Percentiles rank a stretch among this genome's conserved stretches.
These are phyloP conservation scores for Fusarium chuoi DNA, from an alignment of 2,329 filamentous ascomycete species.

Conservation along the genomic window DNA sequence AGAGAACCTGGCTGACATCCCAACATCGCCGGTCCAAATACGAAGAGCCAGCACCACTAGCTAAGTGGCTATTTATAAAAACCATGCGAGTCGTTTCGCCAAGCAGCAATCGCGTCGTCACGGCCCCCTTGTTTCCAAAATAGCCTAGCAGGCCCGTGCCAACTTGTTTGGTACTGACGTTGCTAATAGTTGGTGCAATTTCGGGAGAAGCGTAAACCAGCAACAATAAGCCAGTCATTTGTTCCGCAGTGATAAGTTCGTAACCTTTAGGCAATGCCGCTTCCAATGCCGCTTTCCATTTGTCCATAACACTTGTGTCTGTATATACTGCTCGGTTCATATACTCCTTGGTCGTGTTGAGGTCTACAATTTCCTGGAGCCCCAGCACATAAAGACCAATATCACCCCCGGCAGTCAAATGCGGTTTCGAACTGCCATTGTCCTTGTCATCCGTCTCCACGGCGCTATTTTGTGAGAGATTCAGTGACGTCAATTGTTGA, in stretches of 20 bases:
- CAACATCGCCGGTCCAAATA: constrained; percentile 87
- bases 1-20: constrained; percentile 84
- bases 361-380: constrained; percentile 90
- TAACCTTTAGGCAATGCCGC: constrained; percentile 82
- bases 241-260: constrained; percentile 79
- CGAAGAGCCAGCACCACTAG: constrained; percentile 82
- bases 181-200: constrained; percentile 78
- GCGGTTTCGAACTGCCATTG: constrained; percentile 47
- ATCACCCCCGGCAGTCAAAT: constrained; percentile 69
- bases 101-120: constrained; percentile 82
- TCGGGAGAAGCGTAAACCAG: constrained; percentile 86
- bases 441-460: constrained; percentile 47
- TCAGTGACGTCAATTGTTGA: constrained; percentile 67
- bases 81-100: constrained; percentile 90
- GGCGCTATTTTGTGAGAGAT: constrained; percentile 54
- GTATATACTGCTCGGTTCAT: constrained; percentile 73
- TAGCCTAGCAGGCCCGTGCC: constrained; percentile 93
- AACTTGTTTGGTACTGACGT: constrained; percentile 83
- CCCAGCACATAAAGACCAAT: constrained; percentile 91
- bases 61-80: constrained; percentile 91
- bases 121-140: constrained; percentile 95
- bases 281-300: constrained; percentile 83
- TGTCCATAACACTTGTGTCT: constrained; percentile 75
- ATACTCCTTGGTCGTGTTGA: constrained; percentile 82
- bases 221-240: constrained; percentile 85